Percentiles rank a stretch among this genome's conserved stretches.
Evolutionary conservation across 257 asterid genomes (phyloP).

Genomic region (Anisodus tanguticus): DNA sequence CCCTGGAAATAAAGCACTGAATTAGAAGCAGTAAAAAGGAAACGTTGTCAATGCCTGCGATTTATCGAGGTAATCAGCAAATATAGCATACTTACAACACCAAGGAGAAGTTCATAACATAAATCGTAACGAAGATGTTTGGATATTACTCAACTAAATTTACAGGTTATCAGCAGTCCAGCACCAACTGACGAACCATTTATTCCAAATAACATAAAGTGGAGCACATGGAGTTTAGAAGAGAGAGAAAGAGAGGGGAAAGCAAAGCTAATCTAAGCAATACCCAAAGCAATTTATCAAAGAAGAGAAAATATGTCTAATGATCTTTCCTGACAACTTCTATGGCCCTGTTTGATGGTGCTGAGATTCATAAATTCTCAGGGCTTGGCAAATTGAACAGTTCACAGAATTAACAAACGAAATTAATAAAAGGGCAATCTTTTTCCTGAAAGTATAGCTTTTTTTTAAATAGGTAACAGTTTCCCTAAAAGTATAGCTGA

Average conservation of each 20-base stretch:
- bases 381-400: neutral
- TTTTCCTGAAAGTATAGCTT: neutral
- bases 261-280: neutral
- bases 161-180: neutral
- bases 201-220: neutral
- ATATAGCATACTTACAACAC: conserved; percentile 12
- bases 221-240: conserved; percentile 7
- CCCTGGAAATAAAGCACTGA: conserved; percentile 53
- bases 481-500: neutral
- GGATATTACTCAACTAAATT: neutral
- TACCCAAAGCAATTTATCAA: neutral
- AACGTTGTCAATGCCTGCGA: neutral
- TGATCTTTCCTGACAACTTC: neutral
- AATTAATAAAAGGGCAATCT: neutral
- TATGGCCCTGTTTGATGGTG: neutral
- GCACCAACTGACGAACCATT: neutral
- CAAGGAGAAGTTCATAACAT: neutral
- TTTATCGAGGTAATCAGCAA: conserved; percentile 21
- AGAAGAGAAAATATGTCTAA: neutral
- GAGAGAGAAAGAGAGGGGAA: neutral
- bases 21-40: conserved; percentile 6
- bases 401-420: neutral
- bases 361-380: neutral
- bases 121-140: neutral
- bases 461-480: neutral